phyloP scores from a whole-genome alignment of 805 yeast genomes.

The Pichia eremophila region DNA sequence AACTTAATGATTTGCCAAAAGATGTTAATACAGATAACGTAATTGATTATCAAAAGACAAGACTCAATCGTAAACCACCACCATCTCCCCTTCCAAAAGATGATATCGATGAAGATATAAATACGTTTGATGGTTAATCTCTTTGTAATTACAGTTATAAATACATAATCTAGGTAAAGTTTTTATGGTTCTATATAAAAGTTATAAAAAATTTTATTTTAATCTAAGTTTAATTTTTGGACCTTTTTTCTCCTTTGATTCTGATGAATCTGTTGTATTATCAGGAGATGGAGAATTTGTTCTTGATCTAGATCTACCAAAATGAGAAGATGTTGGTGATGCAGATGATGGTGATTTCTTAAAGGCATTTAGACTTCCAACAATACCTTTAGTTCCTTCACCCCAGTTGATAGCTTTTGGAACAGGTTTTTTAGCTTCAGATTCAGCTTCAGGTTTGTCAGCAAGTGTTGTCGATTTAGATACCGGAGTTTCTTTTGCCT shows the following conservation, averaged over 20 bases:
- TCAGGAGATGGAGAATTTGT: neutral
- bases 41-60: neutral
- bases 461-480: too few species aligned
- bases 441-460: neutral
- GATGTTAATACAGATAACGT: neutral
- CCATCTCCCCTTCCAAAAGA: neutral
- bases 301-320: neutral
- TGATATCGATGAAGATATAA: neutral
- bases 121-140: neutral
- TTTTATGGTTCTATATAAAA: neutral
- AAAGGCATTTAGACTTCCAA: neutral
- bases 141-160: too few species aligned
- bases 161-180: too few species aligned
- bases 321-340: neutral
- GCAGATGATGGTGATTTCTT: neutral
- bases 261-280: neutral
- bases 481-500: too few species aligned
- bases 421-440: neutral
- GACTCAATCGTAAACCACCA: neutral
- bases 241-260: neutral
- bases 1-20: too few species aligned
- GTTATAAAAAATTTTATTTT: constrained; percentile 6
- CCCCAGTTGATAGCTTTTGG: too few species aligned
- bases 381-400: neutral
- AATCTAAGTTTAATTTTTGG: constrained; percentile 16